Base-by-base conservation (phyloP, 768 basidiomycete genomes). In the Rhodosporidiobolus odoratus region DNA sequence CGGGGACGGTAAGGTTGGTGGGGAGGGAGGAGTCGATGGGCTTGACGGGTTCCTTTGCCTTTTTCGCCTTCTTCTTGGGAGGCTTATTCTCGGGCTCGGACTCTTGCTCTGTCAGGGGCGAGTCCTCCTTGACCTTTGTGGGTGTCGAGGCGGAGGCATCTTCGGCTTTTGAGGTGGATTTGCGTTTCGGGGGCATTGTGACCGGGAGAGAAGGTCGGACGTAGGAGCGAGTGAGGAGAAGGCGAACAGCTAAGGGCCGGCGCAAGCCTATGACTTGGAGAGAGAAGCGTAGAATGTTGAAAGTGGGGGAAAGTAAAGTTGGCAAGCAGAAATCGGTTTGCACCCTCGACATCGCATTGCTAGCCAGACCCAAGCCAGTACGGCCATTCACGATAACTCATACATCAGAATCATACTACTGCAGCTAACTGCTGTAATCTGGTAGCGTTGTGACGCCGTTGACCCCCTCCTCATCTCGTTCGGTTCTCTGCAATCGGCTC, bases 1-100 rank as follows among this genome's bases (percentile, higher is more conserved):
- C 62, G 0, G 75, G 75, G 40, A 77, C 74, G 13, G 74, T 60
- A n/a, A 61, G 65, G 68, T 75, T 76, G 62, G 56, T 67, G 2
- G 75, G 75, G 19, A 75, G 27, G 8, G 65, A 47, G 1, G 72
- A 52, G 41, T 76, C 69, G 54, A 77, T 58, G 17, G 77, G 77
- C 25, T 45, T 62, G 35, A 77, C 70, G 25, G 77, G 77, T 37
- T 65, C 72, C 52, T 71, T 74, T 56, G 52, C 65, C 57, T 76
- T 76, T 59, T 74, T 76, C 19, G 62, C 57, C 50, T 71, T 71
- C 60, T 62, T 66, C 59, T 71, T 65, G 35, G 68, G 41, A 30
- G 9, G 43, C 43, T 45, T 45, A 45, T 47, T 41, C 23, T 60
- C 64, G 7, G 60, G 56, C 5, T 54, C 59, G 1, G 27, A 13